Evolutionary conservation across 75 land plant genomes (phyloP).

Genomic region (Pseudotsuga menziesii): DNA sequence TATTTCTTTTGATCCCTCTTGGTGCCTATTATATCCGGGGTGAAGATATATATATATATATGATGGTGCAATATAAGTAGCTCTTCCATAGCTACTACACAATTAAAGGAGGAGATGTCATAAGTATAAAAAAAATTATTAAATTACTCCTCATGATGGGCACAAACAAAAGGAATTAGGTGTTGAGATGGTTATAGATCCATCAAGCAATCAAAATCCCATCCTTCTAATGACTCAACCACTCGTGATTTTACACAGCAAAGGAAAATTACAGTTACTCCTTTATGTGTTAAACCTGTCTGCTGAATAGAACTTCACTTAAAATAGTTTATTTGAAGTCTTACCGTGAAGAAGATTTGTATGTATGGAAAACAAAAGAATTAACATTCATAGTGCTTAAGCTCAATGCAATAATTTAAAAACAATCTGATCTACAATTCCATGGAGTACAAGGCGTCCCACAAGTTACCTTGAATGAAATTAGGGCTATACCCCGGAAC

Average conservation of each 20-base stretch:
- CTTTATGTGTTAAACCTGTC: no score
- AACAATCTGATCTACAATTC: background rate
- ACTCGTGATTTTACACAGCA: background rate
- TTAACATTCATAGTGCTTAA: background rate
- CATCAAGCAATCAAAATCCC: background rate
- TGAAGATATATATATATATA: no score
- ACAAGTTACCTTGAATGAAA: constrained; percentile 72
- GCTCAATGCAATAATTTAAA: background rate
- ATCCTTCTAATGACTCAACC: background rate
- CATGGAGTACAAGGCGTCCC: background rate
- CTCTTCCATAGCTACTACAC: background rate
- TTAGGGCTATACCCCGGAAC: constrained; percentile 87
- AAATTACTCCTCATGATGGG: background rate
- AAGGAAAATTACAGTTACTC: background rate
- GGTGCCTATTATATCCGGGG: no score
- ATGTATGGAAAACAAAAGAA: no score
- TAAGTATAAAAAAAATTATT: background rate
- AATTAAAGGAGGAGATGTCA: background rate
- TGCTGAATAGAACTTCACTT: no score
- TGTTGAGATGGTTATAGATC: background rate
- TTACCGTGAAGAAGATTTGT: no score
- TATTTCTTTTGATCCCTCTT: no score
- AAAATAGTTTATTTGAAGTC: no score
- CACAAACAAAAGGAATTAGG: background rate
- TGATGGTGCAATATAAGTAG: background rate